phyloP scores from a whole-genome alignment of 257 asterid species.

The Salvia rosmarinus region DNA sequence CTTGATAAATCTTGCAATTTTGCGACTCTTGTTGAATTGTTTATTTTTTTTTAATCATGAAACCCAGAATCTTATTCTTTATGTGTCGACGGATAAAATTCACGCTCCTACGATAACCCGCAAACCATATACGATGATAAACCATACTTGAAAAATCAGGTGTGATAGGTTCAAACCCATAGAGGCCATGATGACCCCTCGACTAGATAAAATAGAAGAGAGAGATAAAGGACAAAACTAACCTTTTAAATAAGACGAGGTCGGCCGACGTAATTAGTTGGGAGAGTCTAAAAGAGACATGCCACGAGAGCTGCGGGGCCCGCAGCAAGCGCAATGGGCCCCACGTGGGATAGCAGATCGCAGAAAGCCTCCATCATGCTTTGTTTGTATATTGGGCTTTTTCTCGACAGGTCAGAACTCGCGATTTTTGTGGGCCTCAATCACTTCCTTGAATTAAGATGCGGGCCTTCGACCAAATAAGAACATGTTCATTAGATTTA shows the following conservation, averaged over 20 bases:
- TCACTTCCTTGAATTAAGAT: constrained; percentile 17
- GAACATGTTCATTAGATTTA: too few species aligned
- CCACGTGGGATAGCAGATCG: constrained; percentile 29
- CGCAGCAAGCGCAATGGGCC: constrained; percentile 31
- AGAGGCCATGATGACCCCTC: background rate
- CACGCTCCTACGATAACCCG: too few species aligned
- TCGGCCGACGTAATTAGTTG: background rate
- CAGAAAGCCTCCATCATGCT: constrained; percentile 37
- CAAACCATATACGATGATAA: too few species aligned
- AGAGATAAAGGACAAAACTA: constrained; percentile 28
- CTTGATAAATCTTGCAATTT: too few species aligned
- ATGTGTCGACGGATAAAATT: too few species aligned
- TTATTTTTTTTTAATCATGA: too few species aligned
- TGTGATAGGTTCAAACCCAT: too few species aligned
- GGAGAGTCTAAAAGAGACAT: constrained; percentile 21
- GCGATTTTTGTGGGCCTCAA: constrained; percentile 40
- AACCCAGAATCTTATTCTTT: too few species aligned
- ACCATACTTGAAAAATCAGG: too few species aligned
- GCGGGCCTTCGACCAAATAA: constrained; percentile 44
- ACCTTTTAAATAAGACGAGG: constrained; percentile 15
- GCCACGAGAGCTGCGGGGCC: constrained; percentile 46
- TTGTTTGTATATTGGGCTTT: constrained; percentile 49
- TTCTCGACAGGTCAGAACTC: background rate
- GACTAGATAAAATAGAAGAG: too few species aligned
- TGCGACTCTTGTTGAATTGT: too few species aligned